phyloP scores from a whole-genome alignment of 352 stramenopile species.

The Globisporangium lucens region DNA sequence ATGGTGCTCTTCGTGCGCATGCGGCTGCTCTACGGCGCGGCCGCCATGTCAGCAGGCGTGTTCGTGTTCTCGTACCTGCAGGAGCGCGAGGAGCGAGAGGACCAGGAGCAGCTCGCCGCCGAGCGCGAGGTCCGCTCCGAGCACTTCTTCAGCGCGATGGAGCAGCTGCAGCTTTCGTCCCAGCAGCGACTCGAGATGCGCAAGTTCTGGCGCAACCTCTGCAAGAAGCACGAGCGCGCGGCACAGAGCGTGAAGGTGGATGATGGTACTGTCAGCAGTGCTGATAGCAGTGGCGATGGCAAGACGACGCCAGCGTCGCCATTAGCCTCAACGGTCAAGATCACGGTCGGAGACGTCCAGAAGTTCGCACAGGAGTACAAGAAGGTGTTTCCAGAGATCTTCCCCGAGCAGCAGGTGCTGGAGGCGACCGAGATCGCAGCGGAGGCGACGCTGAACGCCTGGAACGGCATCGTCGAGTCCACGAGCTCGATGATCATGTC shows the following conservation, averaged over 20 bases:
- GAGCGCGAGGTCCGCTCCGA: conserved; percentile 51
- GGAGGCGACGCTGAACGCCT: conserved; percentile 30
- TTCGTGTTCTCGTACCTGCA: conserved; percentile 79
- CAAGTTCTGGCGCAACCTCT: conserved; percentile 76
- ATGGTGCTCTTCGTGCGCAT: conserved; percentile 43
- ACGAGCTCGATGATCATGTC: conserved; percentile 80
- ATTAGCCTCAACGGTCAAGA: conserved; percentile 13
- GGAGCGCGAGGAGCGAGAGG: conserved; percentile 71
- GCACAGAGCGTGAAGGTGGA: not conserved
- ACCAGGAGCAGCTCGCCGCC: conserved; percentile 47
- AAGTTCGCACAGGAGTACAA: conserved; percentile 79
- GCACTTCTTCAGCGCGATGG: conserved; percentile 67
- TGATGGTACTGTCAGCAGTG: not conserved
- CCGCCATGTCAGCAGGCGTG: conserved; percentile 74
- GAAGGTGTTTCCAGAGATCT: conserved; percentile 75
- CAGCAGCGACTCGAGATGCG: conserved; percentile 69
- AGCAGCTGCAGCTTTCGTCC: conserved; percentile 48
- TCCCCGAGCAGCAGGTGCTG: conserved; percentile 66
- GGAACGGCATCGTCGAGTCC: conserved; percentile 70
- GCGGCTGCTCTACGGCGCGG: conserved; percentile 67
- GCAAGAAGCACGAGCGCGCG: conserved; percentile 29
- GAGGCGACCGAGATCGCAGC: conserved; percentile 48
- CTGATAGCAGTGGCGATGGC: not conserved
- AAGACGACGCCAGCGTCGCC: not conserved
- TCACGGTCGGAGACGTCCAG: conserved; percentile 67